These are phyloP conservation scores for Mortierella polycephala DNA, from an alignment of 371 early-diverging fungal genomes.

Conservation along the genomic window DNA sequence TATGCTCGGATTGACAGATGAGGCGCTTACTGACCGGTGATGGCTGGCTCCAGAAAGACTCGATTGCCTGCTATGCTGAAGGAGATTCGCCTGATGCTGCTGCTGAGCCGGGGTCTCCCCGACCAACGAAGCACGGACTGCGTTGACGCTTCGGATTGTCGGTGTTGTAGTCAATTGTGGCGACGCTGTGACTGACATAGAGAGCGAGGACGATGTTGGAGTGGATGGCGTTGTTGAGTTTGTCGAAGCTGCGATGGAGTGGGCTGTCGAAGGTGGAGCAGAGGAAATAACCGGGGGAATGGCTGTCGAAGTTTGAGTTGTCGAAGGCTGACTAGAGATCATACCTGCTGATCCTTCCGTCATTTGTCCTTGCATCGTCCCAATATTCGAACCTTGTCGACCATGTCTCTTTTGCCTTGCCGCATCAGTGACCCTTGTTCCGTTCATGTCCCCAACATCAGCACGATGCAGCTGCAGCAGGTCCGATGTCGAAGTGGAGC, in stretches of 20 bases:
- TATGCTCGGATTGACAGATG: conserved; percentile 10
- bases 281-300: conserved; percentile 22
- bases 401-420: conserved; percentile 23
- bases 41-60: conserved; percentile 24
- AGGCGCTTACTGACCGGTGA: conserved; percentile 30
- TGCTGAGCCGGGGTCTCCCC: conserved; percentile 14
- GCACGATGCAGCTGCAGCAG: conserved; percentile 34
- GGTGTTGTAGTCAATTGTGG: conserved; percentile 32
- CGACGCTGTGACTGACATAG: conserved; percentile 12
- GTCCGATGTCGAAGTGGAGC: conserved; percentile 17
- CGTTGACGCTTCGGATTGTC: conserved; percentile 12
- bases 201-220: conserved; percentile 7
- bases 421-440: conserved; percentile 1
- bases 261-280: conserved; percentile 2
- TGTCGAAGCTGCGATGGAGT: conserved; percentile 4
- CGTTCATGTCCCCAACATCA: conserved; percentile 6
- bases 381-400: conserved; percentile 21
- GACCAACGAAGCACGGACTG: conserved; percentile 8
- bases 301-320: conserved; percentile 18
- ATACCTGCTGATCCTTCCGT: conserved; percentile 4
- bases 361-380: background rate
- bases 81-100: conserved; percentile 16
- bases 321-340: conserved; percentile 12
- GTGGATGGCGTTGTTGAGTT: conserved; percentile 14
- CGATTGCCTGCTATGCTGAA: conserved; percentile 32